Conservation (phyloP, 2,329 filamentous ascomycete genomes). For the Thermoascus crustaceus region DNA sequence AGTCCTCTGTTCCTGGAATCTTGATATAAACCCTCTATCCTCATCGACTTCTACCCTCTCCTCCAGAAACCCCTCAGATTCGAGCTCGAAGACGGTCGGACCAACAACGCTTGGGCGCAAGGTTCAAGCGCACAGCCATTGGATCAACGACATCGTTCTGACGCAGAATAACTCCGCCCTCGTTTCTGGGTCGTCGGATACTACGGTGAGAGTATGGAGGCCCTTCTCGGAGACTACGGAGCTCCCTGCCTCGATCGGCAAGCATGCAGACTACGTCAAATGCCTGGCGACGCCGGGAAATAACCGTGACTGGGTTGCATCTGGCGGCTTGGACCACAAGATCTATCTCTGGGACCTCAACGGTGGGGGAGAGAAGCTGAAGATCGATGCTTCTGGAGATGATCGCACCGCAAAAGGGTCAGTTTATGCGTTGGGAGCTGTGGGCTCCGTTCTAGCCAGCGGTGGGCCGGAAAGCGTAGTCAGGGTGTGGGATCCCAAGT, state of each 20-base stretch:
- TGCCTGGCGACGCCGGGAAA: conserved; percentile 71
- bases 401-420: conserved; percentile 84
- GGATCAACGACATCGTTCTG: conserved; percentile 88
- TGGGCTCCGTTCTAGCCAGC: conserved; percentile 73
- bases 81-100: conserved; percentile 18
- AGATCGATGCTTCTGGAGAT: conserved; percentile 69
- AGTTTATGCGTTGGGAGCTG: conserved; percentile 80
- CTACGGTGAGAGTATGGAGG: conserved; percentile 87
- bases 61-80: conserved; percentile 14
- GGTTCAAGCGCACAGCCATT: conserved; percentile 81
- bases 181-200: conserved; percentile 86
- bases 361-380: conserved; percentile 74
- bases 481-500: conserved; percentile 81
- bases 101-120: conserved; percentile 52
- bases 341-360: conserved; percentile 91
- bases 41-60: conserved; percentile 19
- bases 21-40: conserved; percentile 39
- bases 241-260: conserved; percentile 72
- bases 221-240: conserved; percentile 57
- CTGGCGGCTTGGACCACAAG: conserved; percentile 84
- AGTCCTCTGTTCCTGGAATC: conserved; percentile 90
- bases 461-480: conserved; percentile 92
- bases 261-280: conserved; percentile 95
- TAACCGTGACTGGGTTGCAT: conserved; percentile 77
- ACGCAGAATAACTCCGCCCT: conserved; percentile 69